A percentile compares a stretch with the other conserved stretches of the same genome.
These are phyloP conservation scores for Amphibolis antarctica DNA, from an alignment of 106 monocot genomes.

Conservation along the genomic window DNA sequence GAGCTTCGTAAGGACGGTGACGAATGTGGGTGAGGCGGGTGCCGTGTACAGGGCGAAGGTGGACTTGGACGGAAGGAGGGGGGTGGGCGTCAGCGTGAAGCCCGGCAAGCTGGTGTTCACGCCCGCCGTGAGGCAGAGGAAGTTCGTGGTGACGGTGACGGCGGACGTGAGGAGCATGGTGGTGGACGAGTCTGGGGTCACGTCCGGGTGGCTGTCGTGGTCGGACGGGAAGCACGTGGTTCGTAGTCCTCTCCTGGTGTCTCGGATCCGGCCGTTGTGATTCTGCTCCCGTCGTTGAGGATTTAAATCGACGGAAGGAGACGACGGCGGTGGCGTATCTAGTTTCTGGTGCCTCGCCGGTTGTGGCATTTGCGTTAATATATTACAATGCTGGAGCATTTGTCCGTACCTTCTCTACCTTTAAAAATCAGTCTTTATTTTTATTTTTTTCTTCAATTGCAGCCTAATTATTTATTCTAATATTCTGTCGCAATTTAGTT, in stretches of 20 bases:
- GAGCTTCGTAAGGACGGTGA: constrained; percentile 54
- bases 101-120: constrained; percentile 66
- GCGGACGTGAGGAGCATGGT: constrained; percentile 2
- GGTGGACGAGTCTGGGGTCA: constrained; percentile 9
- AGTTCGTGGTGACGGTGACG: constrained; percentile 35
- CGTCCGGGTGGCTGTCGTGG: constrained; percentile 61
- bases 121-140: constrained; percentile 28
- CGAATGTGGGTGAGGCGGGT: constrained; percentile 47
- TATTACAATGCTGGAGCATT: too few relatives aligned
- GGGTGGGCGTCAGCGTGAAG: constrained; percentile 49
- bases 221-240: constrained; percentile 77
- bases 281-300: neutral
- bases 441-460: too few relatives aligned
- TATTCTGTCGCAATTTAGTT: too few relatives aligned
- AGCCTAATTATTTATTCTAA: too few relatives aligned
- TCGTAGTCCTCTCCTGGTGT: constrained; percentile 79
- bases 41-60: constrained; percentile 44
- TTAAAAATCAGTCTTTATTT: too few relatives aligned
- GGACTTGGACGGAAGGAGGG: constrained; percentile 41
- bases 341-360: constrained; percentile 5
- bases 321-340: too few relatives aligned
- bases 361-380: neutral
- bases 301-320: too few relatives aligned
- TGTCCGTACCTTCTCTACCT: too few relatives aligned
- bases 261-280: constrained; percentile 61